Conservation (phyloP, 441 rosid genomes). For the Breynia disticha region DNA sequence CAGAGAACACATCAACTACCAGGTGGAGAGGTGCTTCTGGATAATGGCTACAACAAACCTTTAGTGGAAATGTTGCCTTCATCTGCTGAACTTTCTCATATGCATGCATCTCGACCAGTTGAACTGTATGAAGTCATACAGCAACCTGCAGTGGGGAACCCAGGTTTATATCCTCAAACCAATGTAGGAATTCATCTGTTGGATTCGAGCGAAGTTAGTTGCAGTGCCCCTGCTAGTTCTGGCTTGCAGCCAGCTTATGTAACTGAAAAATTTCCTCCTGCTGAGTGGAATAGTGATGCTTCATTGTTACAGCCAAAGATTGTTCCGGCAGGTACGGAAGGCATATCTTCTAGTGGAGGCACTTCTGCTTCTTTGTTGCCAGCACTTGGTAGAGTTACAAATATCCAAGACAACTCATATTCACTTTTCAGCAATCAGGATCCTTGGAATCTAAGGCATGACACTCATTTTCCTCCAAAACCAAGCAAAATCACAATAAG, state of each 20-base stretch:
- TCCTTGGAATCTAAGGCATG: slow-evolving; percentile 52
- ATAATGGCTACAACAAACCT: slow-evolving; percentile 24
- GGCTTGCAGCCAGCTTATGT: slow-evolving; percentile 21
- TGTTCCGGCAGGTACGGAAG: slow-evolving; percentile 20
- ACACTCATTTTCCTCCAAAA: slow-evolving; percentile 42
- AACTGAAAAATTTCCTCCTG: slow-evolving; percentile 24
- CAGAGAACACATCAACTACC: slow-evolving; percentile 20
- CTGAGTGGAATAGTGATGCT: slow-evolving; percentile 26
- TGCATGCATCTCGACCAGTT: slow-evolving; percentile 20
- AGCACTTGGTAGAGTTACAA: slow-evolving; percentile 21
- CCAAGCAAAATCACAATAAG: slow-evolving; percentile 39
- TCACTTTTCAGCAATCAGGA: slow-evolving; percentile 64
- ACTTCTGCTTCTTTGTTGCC: slow-evolving; percentile 13
- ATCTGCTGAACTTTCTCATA: slow-evolving; percentile 17
- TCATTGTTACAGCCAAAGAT: slow-evolving; percentile 21
- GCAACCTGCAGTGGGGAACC: slow-evolving; percentile 25
- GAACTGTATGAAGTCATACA: slow-evolving; percentile 24
- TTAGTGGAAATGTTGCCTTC: slow-evolving; percentile 18
- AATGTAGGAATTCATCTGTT: slow-evolving; percentile 23
- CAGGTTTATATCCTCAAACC: slow-evolving; percentile 27
- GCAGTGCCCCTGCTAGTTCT: slow-evolving; percentile 20
- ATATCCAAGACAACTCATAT: slow-evolving; percentile 38
- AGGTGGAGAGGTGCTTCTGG: slow-evolving; percentile 26
- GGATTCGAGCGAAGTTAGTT: slow-evolving; percentile 28
- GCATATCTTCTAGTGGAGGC: slow-evolving; percentile 16